Evolutionary conservation across 352 stramenopile species (phyloP), one percentile per base, ranked within the genome.

Genomic region (Pythium insidiosum): DNA sequence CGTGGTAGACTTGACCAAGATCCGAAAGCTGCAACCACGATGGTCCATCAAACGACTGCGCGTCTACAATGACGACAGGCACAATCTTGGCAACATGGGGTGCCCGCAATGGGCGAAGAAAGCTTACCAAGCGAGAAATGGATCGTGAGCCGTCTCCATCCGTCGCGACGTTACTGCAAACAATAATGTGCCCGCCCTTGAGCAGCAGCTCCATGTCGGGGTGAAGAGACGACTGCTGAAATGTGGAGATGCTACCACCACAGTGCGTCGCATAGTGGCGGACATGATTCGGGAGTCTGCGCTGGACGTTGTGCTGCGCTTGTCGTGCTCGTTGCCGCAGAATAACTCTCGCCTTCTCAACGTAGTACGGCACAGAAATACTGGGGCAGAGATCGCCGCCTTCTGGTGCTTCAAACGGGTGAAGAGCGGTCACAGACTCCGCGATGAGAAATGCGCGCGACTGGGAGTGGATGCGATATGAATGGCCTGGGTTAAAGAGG

Each of bases 391-490:
- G n/a, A n/a, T n/a, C n/a, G n/a, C n/a, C n/a, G n/a, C n/a, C n/a
- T n/a, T n/a, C n/a, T n/a, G n/a, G n/a, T n/a, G n/a, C n/a, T n/a
- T n/a, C n/a, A 38, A 56, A 62, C 12, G 53, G 68, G 13, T 67
- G 58, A 1, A 93, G 58, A 6, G 69, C 65, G 1, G 47, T 58
- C 30, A 86, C 71, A 0, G 73, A 88, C 29, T 90, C 77, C 16
- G 80, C 77, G 44, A 93, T 88, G 44, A 90, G 34, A 38, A 86
- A 93, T 5, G 72, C 73, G 41, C 75, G 77, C 20, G 71, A 89
- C 12, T 56, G 68, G 3, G 53, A 31, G 1, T 49, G 60, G 38
- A 93, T 73, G 6, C 56, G 56, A 55, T 76, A 71, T 43, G 58
- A 67, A 13, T 77, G 68, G 6, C 80, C 80, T 22, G 80, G 80